Evolutionary conservation across 1,284 basidiomycete genomes (phyloP), one percentile per base, ranked within the genome.

Genomic region (Ganoderma boninense): DNA sequence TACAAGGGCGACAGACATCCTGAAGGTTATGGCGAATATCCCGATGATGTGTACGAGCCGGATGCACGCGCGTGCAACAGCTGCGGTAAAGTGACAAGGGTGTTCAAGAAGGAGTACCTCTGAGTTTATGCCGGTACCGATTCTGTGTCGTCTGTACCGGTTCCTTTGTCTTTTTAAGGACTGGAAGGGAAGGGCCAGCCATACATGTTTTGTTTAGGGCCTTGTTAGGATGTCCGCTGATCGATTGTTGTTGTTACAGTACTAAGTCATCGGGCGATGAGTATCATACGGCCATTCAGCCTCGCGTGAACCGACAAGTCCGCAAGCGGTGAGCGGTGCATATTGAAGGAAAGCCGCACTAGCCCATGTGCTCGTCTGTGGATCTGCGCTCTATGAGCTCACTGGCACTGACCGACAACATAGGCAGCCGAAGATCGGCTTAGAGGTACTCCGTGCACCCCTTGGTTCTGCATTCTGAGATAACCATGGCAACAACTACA

Each of bases 1-100:
- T 83, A 82, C 72, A 70, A 68, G 46, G 81, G 83, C 23, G 81
- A 83, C 68, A 74, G 80, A 35, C 82, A 83, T 69, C 82, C 68
- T 32, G 74, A 76, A 29, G 69, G 68, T 40, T 70, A 71, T 62
- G 52, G 65, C n/a, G 66, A 74, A 6, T 79, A 79, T 57, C 61
- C 70, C 23, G 74, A 74, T 2, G 75, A 81, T 11, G 74, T 77
- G 14, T 83, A 77, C 68, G 80, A 82, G 66, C 67, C 74, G 23
- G 66, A 75, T 44, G 65, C 76, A 8, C 76, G 81, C 56, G 74
- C 77, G 43, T 84, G 82, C 73, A 76, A 76, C 35, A 82, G 77
- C 67, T 84, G 82, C 65, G 80, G 82, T 26, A 74, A 80, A 52
- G 74, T 78, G 63, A 76, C 73, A 18, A 71, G 69, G 46, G 77